Evolutionary conservation across 345 rosid species (phyloP).

Genomic region (Citrus medica): DNA sequence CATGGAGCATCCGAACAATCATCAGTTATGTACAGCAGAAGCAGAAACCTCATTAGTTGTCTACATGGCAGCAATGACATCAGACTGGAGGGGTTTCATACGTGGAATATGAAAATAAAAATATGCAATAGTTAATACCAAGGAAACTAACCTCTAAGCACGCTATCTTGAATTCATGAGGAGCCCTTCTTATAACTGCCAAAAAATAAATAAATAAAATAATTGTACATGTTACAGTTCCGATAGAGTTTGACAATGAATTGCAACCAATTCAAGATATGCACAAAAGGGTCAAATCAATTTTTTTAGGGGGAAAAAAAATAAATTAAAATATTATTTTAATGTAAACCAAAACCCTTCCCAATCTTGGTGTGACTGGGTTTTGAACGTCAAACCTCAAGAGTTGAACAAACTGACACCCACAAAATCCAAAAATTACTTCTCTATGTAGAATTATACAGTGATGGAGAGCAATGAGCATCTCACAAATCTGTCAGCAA

Average conservation of each 20-base stretch:
- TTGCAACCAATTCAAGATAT: not conserved
- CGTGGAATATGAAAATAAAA: not conserved
- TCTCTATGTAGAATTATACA: too few relatives aligned
- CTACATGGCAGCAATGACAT: not conserved
- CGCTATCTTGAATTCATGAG: constrained; percentile 99
- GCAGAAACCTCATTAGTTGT: not conserved
- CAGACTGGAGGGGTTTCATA: constrained; percentile 6
- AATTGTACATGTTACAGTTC: constrained; percentile 4
- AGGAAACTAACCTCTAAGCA: constrained; percentile 84
- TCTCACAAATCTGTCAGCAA: not conserved
- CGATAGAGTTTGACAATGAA: constrained; percentile 1
- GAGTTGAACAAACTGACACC: too few relatives aligned
- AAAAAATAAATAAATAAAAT: too few relatives aligned
- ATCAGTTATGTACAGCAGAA: not conserved
- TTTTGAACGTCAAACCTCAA: not conserved
- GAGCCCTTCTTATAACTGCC: constrained; percentile 93
- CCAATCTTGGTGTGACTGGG: not conserved
- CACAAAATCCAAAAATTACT: too few relatives aligned
- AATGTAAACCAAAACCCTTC: not conserved
- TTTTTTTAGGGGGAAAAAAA: too few relatives aligned
- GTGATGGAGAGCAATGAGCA: not conserved
- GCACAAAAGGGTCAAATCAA: not conserved
- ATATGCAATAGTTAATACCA: not conserved
- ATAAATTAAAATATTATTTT: too few relatives aligned
- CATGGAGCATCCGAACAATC: not conserved